Evolutionary conservation across 495 filamentous ascomycete genomes (phyloP).

Genomic region (Aspergillus cristatus): DNA sequence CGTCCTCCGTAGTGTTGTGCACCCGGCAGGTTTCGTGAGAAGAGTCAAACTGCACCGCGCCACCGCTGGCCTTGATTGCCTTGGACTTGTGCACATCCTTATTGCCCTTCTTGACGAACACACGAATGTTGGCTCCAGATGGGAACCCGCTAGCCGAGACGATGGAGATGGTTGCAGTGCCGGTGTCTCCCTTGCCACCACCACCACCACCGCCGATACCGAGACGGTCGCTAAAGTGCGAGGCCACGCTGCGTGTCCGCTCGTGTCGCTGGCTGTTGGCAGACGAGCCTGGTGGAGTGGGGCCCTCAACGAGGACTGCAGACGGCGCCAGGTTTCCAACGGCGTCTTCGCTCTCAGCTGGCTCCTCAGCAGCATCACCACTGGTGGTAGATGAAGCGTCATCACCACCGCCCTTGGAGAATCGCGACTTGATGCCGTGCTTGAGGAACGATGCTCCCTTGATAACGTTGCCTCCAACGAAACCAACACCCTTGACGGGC

Average conservation of each 20-base stretch:
- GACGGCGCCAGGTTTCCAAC: conserved; percentile 28
- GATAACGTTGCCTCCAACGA: conserved; percentile 69
- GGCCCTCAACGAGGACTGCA: conserved; percentile 22
- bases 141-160: conserved; percentile 74
- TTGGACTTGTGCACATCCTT: conserved; percentile 88
- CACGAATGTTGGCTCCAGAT: conserved; percentile 66
- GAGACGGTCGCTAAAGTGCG: conserved; percentile 33
- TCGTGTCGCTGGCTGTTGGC: conserved; percentile 41
- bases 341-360: conserved; percentile 19
- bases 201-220: conserved; percentile 34
- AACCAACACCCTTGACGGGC: conserved; percentile 81
- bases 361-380: conserved; percentile 45
- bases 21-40: conserved; percentile 66
- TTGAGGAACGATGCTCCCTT: conserved; percentile 86
- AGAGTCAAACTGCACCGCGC: conserved; percentile 51
- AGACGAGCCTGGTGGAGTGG: conserved; percentile 25
- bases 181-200: conserved; percentile 47
- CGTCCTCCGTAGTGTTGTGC: conserved; percentile 62
- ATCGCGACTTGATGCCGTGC: conserved; percentile 54
- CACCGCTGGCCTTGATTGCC: conserved; percentile 50
- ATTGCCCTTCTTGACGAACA: conserved; percentile 61
- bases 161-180: conserved; percentile 73
- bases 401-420: conserved; percentile 40
- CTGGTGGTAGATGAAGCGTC: conserved; percentile 25
- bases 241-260: conserved; percentile 60